Base-by-base conservation (phyloP, 306 rosid species). In the Nissolia schottii region DNA sequence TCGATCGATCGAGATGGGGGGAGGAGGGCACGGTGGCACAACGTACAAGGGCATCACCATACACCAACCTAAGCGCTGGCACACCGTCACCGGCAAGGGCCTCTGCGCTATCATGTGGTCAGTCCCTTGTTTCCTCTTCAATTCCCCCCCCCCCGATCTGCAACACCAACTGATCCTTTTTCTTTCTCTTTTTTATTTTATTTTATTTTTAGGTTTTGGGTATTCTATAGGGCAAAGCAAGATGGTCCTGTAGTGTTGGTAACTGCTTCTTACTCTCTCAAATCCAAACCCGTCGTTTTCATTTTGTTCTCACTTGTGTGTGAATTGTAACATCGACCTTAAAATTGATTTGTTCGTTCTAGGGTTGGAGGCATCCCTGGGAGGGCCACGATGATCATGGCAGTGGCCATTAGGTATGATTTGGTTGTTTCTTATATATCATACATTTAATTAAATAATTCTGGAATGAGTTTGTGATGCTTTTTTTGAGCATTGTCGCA, bases 321-420 rank as follows among this genome's bases (percentile, higher is more conserved):
- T 13, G 1, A 7, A 53, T 16, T 49, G 1, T 38, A 14, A 38
- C 56, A 25, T 4, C 8, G 7, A 12, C 13, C 7, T 62, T 22
- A 2, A 7, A n/a, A 9, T 15, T 27, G 0, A 3, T 65, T 63
- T 19, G 2, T 32, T 53, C 34, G 55, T 77, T 49, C 9, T 78
- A 93, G 98, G 98, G 98, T 10, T 93, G 92, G 98, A 86, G 98
- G 71, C 98, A 93, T 80, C 98, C 98, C 20, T 93, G 98, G 98
- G 98, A 93, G 19, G 97, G 92, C 75, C 97, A 93, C 49, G 94
- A 55, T 77, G 97, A 89, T 64, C 87, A 83, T 28, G 83, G 78
- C 60, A 15, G 20, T 7, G 87, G 9, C 72, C 45, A 78, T 25
- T 48, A 83, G 96, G 97, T 87, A 80, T 58, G 15, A 34, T 37